Percentiles rank a stretch among this genome's conserved stretches.
Evolutionary conservation across 2,329 filamentous ascomycete species (phyloP).

Genomic region (Immersiporthe knoxdaviesiana): DNA sequence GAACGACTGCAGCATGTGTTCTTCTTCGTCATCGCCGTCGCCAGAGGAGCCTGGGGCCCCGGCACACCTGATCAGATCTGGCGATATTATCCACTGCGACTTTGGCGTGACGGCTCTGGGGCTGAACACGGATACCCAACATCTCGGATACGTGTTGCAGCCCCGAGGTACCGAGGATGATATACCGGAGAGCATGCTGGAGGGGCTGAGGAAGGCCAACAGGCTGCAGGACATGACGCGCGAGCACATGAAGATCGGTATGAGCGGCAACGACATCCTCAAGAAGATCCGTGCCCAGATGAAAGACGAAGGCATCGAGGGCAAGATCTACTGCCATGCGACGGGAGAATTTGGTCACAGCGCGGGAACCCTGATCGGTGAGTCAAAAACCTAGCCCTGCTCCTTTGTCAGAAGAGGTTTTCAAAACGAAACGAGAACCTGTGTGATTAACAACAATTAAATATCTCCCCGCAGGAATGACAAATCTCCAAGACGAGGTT

Average conservation of each 20-base stretch:
- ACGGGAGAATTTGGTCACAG: conserved; percentile 57
- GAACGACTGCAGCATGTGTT: conserved; percentile 31
- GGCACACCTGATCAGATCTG: conserved; percentile 44
- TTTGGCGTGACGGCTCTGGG: conserved; percentile 53
- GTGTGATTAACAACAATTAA: no score
- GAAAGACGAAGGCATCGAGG: conserved; percentile 47
- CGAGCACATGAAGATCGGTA: conserved; percentile 48
- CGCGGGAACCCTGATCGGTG: conserved; percentile 52
- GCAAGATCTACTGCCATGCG: conserved; percentile 53
- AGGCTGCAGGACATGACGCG: conserved; percentile 52
- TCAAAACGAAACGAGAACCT: no score
- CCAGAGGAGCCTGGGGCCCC: conserved; percentile 24
- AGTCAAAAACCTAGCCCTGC: no score
- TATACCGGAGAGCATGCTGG: conserved; percentile 46
- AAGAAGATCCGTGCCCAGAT: conserved; percentile 44
- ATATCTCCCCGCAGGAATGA: conserved; percentile 49
- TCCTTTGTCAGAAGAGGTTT: no score
- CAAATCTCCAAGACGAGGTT: conserved; percentile 52
- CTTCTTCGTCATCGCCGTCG: background rate
- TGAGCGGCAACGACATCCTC: conserved; percentile 50
- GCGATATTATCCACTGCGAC: conserved; percentile 53
- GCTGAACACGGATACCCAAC: conserved; percentile 55
- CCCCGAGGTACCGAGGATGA: conserved; percentile 47
- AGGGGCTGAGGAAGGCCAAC: conserved; percentile 51
- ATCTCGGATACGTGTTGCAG: conserved; percentile 52